A percentile compares a stretch with the other conserved stretches of the same genome.
Conservation (phyloP, 768 basidiomycete species). For the Tylopilus intermedius region DNA sequence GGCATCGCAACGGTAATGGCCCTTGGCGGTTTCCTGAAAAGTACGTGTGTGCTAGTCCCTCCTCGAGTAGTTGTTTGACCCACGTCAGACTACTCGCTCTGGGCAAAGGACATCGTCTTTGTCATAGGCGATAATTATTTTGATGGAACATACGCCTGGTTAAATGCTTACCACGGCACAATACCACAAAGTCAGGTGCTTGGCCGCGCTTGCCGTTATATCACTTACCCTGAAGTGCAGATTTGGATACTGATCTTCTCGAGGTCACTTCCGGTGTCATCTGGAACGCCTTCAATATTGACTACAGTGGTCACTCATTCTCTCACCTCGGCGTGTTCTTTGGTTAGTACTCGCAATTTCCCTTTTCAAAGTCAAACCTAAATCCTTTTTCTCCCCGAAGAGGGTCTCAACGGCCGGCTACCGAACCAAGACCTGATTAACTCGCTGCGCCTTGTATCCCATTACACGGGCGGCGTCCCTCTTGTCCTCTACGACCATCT, state of each 20-base stretch:
- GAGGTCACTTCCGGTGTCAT: constrained; percentile 76
- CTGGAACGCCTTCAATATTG: constrained; percentile 92
- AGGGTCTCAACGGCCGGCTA: constrained; percentile 90
- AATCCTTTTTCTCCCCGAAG: constrained; percentile 36
- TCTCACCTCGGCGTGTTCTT: constrained; percentile 93
- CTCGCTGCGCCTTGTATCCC: constrained; percentile 67
- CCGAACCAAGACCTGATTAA: constrained; percentile 96
- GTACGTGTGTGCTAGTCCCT: constrained; percentile 38
- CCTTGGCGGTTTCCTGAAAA: constrained; percentile 77
- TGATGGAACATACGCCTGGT: constrained; percentile 92
- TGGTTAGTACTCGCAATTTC: constrained; percentile 46
- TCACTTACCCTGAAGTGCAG: constrained; percentile 33
- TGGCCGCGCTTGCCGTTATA: neutral
- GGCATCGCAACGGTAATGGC: constrained; percentile 84
- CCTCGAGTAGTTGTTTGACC: constrained; percentile 3
- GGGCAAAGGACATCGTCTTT: constrained; percentile 93
- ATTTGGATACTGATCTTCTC: constrained; percentile 60
- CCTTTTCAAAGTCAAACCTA: constrained; percentile 3
- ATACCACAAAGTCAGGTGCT: constrained; percentile 57
- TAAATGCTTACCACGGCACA: constrained; percentile 74
- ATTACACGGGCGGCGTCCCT: constrained; percentile 70
- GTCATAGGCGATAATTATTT: constrained; percentile 84
- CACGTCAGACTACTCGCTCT: constrained; percentile 70
- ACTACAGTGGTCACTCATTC: constrained; percentile 96
- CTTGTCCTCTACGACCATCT: constrained; percentile 77